Base-by-base conservation (phyloP, 306 rosid species). In the Rosa lucieae region DNA sequence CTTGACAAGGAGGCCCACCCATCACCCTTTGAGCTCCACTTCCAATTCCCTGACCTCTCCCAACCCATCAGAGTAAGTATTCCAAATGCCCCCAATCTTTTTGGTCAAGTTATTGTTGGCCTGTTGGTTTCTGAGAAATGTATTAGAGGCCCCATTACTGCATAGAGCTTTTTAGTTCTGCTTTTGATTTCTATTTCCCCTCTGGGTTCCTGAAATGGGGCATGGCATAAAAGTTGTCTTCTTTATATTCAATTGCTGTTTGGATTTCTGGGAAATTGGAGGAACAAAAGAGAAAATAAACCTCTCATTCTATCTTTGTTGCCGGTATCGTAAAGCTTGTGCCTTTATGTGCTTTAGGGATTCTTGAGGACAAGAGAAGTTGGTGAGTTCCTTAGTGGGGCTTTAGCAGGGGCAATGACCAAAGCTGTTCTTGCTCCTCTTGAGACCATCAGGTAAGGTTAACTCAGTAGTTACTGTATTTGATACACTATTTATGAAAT, bases 381-480 rank as follows among this genome's bases (percentile, higher is more conserved):
- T 76, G 88, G 90, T 3, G 99, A 95, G 88, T 95, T 94, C 85
- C 80, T 90, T 40, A 95, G 99, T 67, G 97, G 94, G 40, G 98
- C 98, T 44, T 82, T 95, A 58, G 97, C 99, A 67, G 99, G 98
- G 80, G 97, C 98, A 23, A 95, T 95, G 99, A 92, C 99, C 13
- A 95, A 95, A 86, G 97, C 98, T 75, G 80, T 92, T 32, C 99
- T 95, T 86, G 99, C 97, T 69, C 99, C 99, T 80, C 99, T 95
- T 59, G 97, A 95, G 88, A 95, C 99, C 43, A 87, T 95, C 89
- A 91, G 99, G 97, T 91, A 83, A 32, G 82, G 21, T 67, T 46
- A 35, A 63, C 11, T 29, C 65, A 67, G 67, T 32, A 70, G 51
- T 46, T 21, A n/a, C 78, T 66, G 67, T 21, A 15, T 37, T 29